These are phyloP conservation scores for Aureococcus anophagefferens DNA, from an alignment of 108 stramenopile species.

Conservation along the genomic window DNA sequence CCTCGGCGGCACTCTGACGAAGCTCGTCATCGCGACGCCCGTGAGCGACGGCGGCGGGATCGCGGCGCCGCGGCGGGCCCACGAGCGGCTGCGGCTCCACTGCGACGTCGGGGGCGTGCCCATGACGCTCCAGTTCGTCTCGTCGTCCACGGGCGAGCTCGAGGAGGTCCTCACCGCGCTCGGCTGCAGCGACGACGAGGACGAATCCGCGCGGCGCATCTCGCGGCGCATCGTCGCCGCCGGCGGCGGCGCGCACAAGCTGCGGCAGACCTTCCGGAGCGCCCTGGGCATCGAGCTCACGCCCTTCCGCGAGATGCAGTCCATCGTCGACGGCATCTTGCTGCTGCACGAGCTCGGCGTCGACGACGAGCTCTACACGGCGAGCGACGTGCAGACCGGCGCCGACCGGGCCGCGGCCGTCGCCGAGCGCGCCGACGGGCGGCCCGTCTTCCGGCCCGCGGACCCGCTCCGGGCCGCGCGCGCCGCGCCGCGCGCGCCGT, in stretches of 20 bases:
- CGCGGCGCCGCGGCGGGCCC: not conserved
- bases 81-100: not conserved
- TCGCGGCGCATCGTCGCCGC: not conserved
- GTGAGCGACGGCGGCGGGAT: not conserved
- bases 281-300: not conserved
- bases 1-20: not conserved
- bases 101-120: not conserved
- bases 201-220: not conserved
- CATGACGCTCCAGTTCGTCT: not conserved
- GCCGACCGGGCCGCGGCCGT: no score
- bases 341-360: not conserved
- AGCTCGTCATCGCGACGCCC: not conserved
- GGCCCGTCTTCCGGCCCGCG: no score
- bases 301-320: not conserved
- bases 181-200: not conserved
- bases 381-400: no score
- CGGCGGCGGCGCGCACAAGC: not conserved
- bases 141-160: not conserved
- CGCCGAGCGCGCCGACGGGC: no score
- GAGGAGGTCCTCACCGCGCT: not conserved
- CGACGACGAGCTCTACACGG: not conserved
- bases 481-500: no score
- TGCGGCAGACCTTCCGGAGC: not conserved
- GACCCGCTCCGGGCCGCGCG: no score
- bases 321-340: not conserved